Evolutionary conservation across 163 green algal genomes (phyloP).

Genomic region (Scenedesmus sp.): DNA sequence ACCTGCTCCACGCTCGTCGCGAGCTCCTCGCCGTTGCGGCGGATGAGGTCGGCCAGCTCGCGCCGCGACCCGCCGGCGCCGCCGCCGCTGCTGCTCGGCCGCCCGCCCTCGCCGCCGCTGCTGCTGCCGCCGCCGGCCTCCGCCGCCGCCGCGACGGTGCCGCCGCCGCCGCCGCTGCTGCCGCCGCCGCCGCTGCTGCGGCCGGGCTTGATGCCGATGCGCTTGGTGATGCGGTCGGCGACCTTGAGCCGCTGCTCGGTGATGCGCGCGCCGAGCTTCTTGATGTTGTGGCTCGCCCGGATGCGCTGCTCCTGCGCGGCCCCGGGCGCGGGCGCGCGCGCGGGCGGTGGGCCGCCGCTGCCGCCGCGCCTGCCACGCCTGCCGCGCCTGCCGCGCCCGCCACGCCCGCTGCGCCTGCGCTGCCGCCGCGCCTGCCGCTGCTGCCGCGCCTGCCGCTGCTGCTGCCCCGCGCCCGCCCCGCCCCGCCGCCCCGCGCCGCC

Average conservation of each 20-base stretch:
- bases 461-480: no score
- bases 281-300: conserved; percentile 65
- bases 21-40: conserved; percentile 57
- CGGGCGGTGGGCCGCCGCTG: no score
- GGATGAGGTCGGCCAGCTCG: conserved; percentile 46
- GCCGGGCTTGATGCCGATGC: conserved; percentile 46
- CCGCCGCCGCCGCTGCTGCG: not conserved
- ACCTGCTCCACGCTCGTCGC: conserved; percentile 64
- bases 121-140: conserved; percentile 6
- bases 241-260: conserved; percentile 69
- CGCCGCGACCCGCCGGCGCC: not conserved
- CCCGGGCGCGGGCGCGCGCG: no score
- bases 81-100: not conserved
- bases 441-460: no score
- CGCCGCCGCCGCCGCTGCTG: not conserved
- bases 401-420: no score
- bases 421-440: no score
- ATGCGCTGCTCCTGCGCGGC: conserved; percentile 76
- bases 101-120: conserved; percentile 14
- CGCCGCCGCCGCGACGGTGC: not conserved
- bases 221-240: conserved; percentile 68
- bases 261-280: conserved; percentile 73
- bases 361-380: no score
- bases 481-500: conserved; percentile 34
- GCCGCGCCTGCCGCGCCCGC: no score